Base-by-base conservation (phyloP, 345 rosid genomes). In the Euphorbia lathyris region DNA sequence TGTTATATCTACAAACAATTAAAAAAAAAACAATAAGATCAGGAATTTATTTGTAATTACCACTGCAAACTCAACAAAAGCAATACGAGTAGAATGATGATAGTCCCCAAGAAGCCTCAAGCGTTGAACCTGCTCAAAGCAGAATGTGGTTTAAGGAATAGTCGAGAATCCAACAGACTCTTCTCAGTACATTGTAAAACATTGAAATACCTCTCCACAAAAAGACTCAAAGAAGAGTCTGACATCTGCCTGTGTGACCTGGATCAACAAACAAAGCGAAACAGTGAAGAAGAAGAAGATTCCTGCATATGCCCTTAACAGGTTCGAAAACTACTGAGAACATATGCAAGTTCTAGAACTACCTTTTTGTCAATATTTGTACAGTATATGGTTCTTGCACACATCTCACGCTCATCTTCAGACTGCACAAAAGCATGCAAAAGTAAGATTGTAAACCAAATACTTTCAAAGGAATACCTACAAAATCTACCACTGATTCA, bases 391-490 rank as follows among this genome's bases (percentile, higher is more conserved):
- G 99, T 96, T 80, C 99, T 92, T 34, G 96, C 74, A 75, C 99
- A 96, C 97, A 90, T 92, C 85, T 96, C 99, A 0, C 97, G 95
- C 74, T 96, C 99, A 80, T 96, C 96, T 72, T 89, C 97, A 47
- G 94, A 90, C 99, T 96, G 77, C 53, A n/a, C 83, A 61, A 65
- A n/a, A 9, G 38, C 51, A 25, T 12, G 11, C 67, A 75, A 71
- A 32, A 30, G 57, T 38, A 71, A 47, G 19, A 55, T 64, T 55
- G 67, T 22, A 53, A 73, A 58, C 64, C 65, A 50, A 61, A 58
- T 34, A 76, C 69, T 13, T 27, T 10, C 45, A n/a, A 59, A 40
- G 48, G 2, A 70, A 57, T 20, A 58, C 57, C 13, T 45, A 67
- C 58, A 72, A 45, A 58, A 32, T 17, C 26, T 9, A 36, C 59